A percentile compares a stretch with the other conserved stretches of the same genome.
Evolutionary conservation across 2,329 filamentous ascomycete genomes (phyloP).

Genomic region (Chaetoscypha palmicola): DNA sequence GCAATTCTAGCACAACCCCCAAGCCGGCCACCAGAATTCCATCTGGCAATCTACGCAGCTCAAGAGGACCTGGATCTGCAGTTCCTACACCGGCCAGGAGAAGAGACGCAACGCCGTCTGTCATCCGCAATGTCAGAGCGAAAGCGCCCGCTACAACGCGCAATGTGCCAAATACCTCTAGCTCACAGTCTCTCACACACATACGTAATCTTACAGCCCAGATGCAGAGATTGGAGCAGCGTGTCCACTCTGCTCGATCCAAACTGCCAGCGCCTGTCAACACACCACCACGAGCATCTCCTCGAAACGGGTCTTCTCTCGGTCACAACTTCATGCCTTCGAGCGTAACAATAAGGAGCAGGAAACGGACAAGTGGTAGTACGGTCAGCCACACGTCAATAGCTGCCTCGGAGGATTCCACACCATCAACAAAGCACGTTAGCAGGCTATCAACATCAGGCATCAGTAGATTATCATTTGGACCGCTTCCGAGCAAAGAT

Average conservation of each 20-base stretch:
- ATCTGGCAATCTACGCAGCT: slow-evolving; percentile 20
- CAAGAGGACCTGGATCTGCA: slow-evolving; percentile 19
- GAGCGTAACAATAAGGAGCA: slow-evolving; percentile 58
- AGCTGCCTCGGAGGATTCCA: slow-evolving; percentile 26
- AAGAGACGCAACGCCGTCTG: slow-evolving; percentile 30
- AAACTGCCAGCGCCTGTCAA: slow-evolving; percentile 77
- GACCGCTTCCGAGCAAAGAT: slow-evolving; percentile 45
- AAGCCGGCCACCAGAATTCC: slow-evolving; percentile 36
- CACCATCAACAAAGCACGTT: slow-evolving; percentile 42
- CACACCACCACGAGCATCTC: slow-evolving; percentile 76
- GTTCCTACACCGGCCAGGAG: slow-evolving; percentile 17
- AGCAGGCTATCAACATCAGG: slow-evolving; percentile 55
- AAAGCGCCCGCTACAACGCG: slow-evolving; percentile 35
- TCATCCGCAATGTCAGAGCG: slow-evolving; percentile 35
- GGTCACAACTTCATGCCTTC: slow-evolving; percentile 43
- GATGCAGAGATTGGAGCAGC: slow-evolving; percentile 92
- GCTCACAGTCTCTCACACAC: slow-evolving; percentile 76
- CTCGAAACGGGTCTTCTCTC: slow-evolving; percentile 43
- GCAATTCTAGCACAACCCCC: slow-evolving; percentile 47
- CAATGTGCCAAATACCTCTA: slow-evolving; percentile 42
- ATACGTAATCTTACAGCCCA: slow-evolving; percentile 91
- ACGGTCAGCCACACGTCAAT: slow-evolving; percentile 28
- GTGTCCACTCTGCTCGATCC: slow-evolving; percentile 84
- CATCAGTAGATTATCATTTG: slow-evolving; percentile 57
- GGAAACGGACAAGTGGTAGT: slow-evolving; percentile 57